Conservation (phyloP, 371 early-diverging fungal genomes). For the Syncephalis fuscata region DNA sequence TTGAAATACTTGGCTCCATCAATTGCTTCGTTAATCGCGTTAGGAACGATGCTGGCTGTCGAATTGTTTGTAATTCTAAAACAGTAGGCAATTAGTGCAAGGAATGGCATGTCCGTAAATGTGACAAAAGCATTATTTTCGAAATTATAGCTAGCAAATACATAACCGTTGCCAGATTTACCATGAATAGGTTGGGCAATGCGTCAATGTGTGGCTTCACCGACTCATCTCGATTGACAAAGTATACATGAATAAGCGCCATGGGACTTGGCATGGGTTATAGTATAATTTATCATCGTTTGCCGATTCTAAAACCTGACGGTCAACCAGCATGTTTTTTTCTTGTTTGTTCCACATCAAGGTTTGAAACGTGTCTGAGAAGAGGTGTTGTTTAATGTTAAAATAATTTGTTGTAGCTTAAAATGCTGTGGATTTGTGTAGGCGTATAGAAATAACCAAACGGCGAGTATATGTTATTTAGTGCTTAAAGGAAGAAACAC, state of each 20-base stretch:
- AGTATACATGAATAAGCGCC: conserved; percentile 40
- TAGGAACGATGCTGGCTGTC: conserved; percentile 15
- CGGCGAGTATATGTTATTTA: no score
- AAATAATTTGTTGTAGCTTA: no score
- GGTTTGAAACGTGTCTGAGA: no score
- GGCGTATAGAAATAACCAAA: no score
- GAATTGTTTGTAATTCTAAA: conserved; percentile 37
- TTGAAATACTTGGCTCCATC: conserved; percentile 37
- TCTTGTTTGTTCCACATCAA: no score
- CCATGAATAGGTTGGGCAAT: conserved; percentile 32
- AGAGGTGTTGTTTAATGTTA: no score
- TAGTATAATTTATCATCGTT: conserved; percentile 28
- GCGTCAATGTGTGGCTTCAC: conserved; percentile 26
- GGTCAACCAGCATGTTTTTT: background rate
- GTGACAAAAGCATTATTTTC: conserved; percentile 21
- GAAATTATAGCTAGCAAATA: conserved; percentile 33
- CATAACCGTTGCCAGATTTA: conserved; percentile 21
- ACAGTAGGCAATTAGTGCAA: conserved; percentile 34
- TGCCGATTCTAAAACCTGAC: conserved; percentile 14
- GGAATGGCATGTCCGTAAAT: conserved; percentile 39
- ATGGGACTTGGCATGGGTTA: conserved; percentile 30
- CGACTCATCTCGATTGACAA: conserved; percentile 29
- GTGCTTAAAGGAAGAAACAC: no score
- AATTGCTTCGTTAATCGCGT: conserved; percentile 28
- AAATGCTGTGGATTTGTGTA: no score